Percentiles rank a stretch among this genome's conserved stretches.
Conservation (phyloP, 257 asterid genomes). For the Striga asiatica region DNA sequence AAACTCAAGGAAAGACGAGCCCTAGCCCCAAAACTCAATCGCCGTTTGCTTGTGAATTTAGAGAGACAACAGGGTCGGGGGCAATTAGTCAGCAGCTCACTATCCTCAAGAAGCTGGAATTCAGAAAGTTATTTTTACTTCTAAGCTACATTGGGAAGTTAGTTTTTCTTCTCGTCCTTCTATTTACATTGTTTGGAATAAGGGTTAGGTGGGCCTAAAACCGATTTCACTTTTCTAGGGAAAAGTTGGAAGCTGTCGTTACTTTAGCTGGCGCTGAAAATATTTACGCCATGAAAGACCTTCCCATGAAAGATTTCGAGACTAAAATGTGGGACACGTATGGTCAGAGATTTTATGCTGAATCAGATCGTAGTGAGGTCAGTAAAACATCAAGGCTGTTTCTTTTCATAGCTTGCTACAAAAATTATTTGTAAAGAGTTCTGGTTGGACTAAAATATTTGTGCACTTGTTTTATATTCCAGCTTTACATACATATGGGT, state of each 20-base stretch:
- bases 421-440: neutral
- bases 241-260: slow-evolving; percentile 39
- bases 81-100: slow-evolving; percentile 27
- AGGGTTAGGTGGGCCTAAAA: neutral
- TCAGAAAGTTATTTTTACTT: slow-evolving; percentile 49
- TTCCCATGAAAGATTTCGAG: slow-evolving; percentile 49
- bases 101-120: slow-evolving; percentile 39
- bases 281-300: slow-evolving; percentile 25
- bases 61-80: neutral
- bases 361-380: slow-evolving; percentile 38
- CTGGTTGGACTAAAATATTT: neutral
- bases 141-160: slow-evolving; percentile 60
- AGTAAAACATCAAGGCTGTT: slow-evolving; percentile 3
- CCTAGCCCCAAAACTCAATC: neutral
- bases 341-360: slow-evolving; percentile 20
- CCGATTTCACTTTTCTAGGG: slow-evolving; percentile 25
- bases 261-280: slow-evolving; percentile 30
- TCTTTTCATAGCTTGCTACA: slow-evolving; percentile 1
- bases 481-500: neutral
- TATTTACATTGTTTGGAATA: neutral
- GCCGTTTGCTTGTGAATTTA: slow-evolving; percentile 9
- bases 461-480: neutral
- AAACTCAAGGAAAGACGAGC: slow-evolving; percentile 11
- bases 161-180: slow-evolving; percentile 13
- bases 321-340: slow-evolving; percentile 37